Evolutionary conservation across 805 yeast species (phyloP).

Genomic region (Candida sakaeoensis): DNA sequence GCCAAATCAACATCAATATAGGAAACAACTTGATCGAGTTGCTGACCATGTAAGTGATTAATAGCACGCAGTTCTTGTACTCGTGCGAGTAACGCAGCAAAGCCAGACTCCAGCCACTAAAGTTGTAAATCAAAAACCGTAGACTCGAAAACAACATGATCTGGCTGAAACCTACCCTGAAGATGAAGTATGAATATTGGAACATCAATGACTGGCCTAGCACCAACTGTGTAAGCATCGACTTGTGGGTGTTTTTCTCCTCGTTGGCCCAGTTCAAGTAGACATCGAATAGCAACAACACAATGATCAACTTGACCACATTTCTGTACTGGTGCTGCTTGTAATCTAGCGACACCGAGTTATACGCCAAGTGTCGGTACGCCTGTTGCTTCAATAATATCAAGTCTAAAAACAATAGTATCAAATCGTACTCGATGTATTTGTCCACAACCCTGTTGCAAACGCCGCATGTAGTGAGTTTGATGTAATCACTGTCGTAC

Average conservation of each 20-base stretch:
- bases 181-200: slow-evolving; percentile 57
- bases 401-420: slow-evolving; percentile 78
- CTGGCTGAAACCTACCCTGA: slow-evolving; percentile 49
- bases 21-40: slow-evolving; percentile 83
- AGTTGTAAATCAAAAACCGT: slow-evolving; percentile 19
- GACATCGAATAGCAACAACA: slow-evolving; percentile 78
- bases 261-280: slow-evolving; percentile 90
- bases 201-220: slow-evolving; percentile 32
- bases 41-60: slow-evolving; percentile 70
- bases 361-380: slow-evolving; percentile 81
- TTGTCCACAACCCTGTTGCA: slow-evolving; percentile 82
- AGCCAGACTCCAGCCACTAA: slow-evolving; percentile 21
- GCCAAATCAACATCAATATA: slow-evolving; percentile 93
- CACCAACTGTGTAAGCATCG: slow-evolving; percentile 20
- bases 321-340: slow-evolving; percentile 5
- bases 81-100: slow-evolving; percentile 26
- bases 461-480: slow-evolving; percentile 67
- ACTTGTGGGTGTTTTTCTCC: slow-evolving; percentile 51
- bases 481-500: slow-evolving; percentile 75
- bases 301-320: slow-evolving; percentile 46
- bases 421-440: slow-evolving; percentile 86
- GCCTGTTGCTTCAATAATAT: slow-evolving; percentile 84
- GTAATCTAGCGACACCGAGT: slow-evolving; percentile 39
- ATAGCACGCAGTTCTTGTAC: slow-evolving; percentile 42
- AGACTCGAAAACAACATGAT: slow-evolving; percentile 35